phyloP scores from a whole-genome alignment of 1,284 basidiomycete species.

The Lentinula novae-zelandiae region DNA sequence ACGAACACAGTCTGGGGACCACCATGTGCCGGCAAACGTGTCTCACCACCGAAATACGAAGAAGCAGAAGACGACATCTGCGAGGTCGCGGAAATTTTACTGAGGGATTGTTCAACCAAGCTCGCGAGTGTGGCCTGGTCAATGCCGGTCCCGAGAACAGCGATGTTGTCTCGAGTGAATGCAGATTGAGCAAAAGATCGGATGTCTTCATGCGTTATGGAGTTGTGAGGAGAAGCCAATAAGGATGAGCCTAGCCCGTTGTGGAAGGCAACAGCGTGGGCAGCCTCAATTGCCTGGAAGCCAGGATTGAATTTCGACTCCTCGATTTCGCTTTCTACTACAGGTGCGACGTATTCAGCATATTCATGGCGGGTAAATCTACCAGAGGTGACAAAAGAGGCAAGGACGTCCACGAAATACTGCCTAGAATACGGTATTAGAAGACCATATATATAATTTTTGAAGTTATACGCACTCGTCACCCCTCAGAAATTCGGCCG shows the following conservation, averaged over 20 bases:
- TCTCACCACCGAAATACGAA: conserved; percentile 84
- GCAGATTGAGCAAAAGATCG: conserved; percentile 69
- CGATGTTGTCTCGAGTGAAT: conserved; percentile 77
- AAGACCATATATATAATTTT: not conserved
- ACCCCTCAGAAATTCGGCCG: conserved; percentile 92
- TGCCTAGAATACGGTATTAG: conserved; percentile 41
- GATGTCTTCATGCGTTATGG: conserved; percentile 62
- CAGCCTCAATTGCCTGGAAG: conserved; percentile 73
- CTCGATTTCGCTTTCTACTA: conserved; percentile 67
- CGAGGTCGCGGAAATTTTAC: conserved; percentile 39
- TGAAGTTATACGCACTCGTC: conserved; percentile 80
- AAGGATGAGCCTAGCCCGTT: conserved; percentile 85
- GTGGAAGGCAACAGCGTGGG: conserved; percentile 89
- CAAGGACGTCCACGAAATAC: conserved; percentile 85
- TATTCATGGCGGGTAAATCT: conserved; percentile 87
- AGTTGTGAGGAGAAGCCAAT: conserved; percentile 68
- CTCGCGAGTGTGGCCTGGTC: conserved; percentile 64
- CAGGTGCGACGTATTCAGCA: conserved; percentile 80
- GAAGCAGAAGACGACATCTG: conserved; percentile 40
- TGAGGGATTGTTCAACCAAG: conserved; percentile 72
- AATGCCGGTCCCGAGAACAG: conserved; percentile 85
- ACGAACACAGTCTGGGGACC: conserved; percentile 77
- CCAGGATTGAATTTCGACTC: conserved; percentile 62
- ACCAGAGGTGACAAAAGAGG: conserved; percentile 78
- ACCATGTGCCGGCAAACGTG: conserved; percentile 52